Base-by-base conservation (phyloP, 192 early-diverging fungal species). In the Obelidium mucronatum region DNA sequence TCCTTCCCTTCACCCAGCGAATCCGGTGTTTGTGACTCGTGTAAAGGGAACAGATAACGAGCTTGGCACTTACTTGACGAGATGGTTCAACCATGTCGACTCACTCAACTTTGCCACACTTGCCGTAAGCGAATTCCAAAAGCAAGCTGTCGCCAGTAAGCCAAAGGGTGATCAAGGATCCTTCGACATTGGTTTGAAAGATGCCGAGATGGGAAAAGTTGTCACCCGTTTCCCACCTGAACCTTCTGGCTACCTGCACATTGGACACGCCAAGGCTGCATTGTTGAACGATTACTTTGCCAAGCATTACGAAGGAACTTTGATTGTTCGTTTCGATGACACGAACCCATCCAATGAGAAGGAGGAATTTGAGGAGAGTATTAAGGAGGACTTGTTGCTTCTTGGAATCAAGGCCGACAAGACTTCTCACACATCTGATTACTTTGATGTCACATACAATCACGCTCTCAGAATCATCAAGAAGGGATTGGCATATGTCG, bases 191-290 rank as follows among this genome's bases (percentile, higher is more conserved):
- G 92, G 87, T 35, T 84, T 99, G 37, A 83, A 90, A 66, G 90
- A 85, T 73, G 93, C 93, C 24, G 86, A 90, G 75, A 74, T 90
- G 75, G 98, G 98, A 63, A 86, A 92, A 77, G 96, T 99, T 24
- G 95, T 96, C 30, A 98, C 96, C 34, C 90, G 98, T 62, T 99
- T 99, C 90, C 97, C 98, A 62, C 98, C 98, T 2, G 98, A 99
- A 88, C 97, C 98, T 70, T 91, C 88, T 80, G 98, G 97, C 81
- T 99, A 97, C 84, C 85, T 99, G 70, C 98, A 99, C 85, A 97
- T 99, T 89, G 98, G 98, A 66, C 98, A 99, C 81, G 96, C 96
- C 63, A 99, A 99, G 89, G 98, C 98, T 39, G 98, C 95, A 15
- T 84, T 99, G 56, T 80, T 99, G 63, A 99, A 98, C 87, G 93